Evolutionary conservation across 306 rosid genomes (phyloP).

Genomic region (Herpetospermum pedunculosum): DNA sequence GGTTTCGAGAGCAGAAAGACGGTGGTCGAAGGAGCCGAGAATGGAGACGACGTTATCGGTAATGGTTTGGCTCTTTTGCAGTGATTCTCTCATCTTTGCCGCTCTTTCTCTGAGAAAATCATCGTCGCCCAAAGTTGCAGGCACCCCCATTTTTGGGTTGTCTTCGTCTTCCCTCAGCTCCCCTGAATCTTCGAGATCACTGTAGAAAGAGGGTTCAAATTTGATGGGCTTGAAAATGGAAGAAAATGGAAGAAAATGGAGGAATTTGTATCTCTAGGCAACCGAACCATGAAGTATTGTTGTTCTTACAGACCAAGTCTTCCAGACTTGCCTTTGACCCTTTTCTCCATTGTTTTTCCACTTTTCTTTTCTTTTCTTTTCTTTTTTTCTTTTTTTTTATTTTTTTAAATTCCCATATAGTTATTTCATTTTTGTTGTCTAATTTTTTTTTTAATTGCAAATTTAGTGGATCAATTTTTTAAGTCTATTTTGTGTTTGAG

Average conservation of each 20-base stretch:
- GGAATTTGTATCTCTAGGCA: too few species aligned
- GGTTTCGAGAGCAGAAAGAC: conserved; percentile 90
- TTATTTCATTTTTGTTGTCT: too few species aligned
- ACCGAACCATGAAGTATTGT: too few species aligned
- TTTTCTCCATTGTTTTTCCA: too few species aligned
- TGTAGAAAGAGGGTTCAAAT: neutral
- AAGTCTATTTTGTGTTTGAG: too few species aligned
- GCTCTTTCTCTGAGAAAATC: conserved; percentile 76
- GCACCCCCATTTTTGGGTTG: conserved; percentile 32
- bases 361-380: too few species aligned
- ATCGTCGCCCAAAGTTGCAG: conserved; percentile 23
- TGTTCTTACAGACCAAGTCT: too few species aligned
- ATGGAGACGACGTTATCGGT: conserved; percentile 80
- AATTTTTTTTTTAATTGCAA: too few species aligned
- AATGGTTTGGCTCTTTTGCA: conserved; percentile 83
- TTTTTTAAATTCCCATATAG: too few species aligned
- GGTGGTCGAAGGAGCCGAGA: conserved; percentile 94
- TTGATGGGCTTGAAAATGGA: neutral
- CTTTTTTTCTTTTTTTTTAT: too few species aligned
- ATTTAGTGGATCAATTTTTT: too few species aligned
- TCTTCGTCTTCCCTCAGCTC: conserved; percentile 1
- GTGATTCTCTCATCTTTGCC: conserved; percentile 64
- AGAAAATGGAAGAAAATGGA: neutral
- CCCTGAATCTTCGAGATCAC: neutral
- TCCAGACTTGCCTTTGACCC: too few species aligned